Base-by-base conservation (phyloP, 192 early-diverging fungal genomes). In the Entomortierella parvispora region DNA sequence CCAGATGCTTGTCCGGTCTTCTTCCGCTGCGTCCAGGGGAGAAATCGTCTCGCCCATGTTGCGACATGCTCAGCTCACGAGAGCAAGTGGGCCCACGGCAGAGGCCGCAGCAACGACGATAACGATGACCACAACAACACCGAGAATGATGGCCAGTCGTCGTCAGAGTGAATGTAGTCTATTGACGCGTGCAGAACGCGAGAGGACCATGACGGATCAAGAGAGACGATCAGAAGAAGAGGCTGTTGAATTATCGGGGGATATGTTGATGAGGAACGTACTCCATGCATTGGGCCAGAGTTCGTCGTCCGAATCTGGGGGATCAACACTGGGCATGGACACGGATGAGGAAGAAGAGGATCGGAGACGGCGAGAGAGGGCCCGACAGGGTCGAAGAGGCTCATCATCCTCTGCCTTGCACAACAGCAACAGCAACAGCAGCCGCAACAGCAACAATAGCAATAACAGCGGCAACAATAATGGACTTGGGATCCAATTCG, bases 1-100 rank as follows among this genome's bases (percentile, higher is more conserved):
- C 20, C 70, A 71, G 47, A 12, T 62, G 1, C 50, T 44, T 22
- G 69, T 71, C 4, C 69, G 58, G 10, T 47, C 61, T 0, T 47
- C 61, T 0, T 49, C 31, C 0, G 69, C 47, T 32, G 37, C 59
- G 0, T 22, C 47, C 5, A 47, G 43, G 43, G 46, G n/a, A n/a
- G n/a, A n/a, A n/a, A n/a, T 29, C 5, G 34, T 56, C 18, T 56
- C 54, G 14, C 54, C 54, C 7, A 20, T 34, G 54, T 29, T 29
- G 7, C 34, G 31, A 18, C 54, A 29, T 14, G 4, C 28, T 12
- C 37, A 40, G 11, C 5, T 25, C 28, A 52, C 28, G 12, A 0
- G 15, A 4, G 15, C 51, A 17, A 52, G 23, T 1, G 17, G 14
- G 12, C 17, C 8, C 51, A 15, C n/a, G n/a, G n/a, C n/a, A n/a